Evolutionary conservation across 116 monocot genomes (phyloP), one percentile per base, ranked within the genome.

Genomic region (Trichopus zeylanicus): DNA sequence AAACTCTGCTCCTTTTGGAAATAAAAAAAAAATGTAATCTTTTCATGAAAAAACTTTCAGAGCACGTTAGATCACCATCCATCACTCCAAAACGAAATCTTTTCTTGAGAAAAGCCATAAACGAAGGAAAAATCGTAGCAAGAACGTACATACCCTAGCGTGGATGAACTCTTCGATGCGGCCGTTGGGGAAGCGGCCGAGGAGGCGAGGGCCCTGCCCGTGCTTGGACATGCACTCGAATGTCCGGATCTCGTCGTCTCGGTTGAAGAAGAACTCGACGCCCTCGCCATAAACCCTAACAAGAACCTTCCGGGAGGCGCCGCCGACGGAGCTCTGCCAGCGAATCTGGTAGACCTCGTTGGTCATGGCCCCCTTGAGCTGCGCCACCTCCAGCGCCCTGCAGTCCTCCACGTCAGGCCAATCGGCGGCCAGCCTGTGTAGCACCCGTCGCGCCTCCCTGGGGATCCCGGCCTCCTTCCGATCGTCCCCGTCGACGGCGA

Each of bases 81-180:
- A n/a, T n/a, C n/a, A n/a, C n/a, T n/a, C n/a, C n/a, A n/a, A n/a
- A n/a, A n/a, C n/a, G n/a, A n/a, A n/a, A n/a, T n/a, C n/a, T n/a
- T n/a, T n/a, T n/a, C n/a, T n/a, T n/a, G n/a, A n/a, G n/a, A n/a
- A n/a, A n/a, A n/a, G n/a, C n/a, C n/a, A n/a, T n/a, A n/a, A n/a
- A n/a, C 4, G 8, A 33, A 8, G 8, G 32, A 33, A 33, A 32
- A 13, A 29, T 30, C 4, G 37, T 7, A 0, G 18, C 24, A 39
- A 24, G 7, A 19, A 23, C n/a, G n/a, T 20, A 23, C 67, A 24
- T 78, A 91, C 98, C 71, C 91, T 79, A 29, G 98, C 91, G 37
- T 87, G 74, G 56, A 98, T 91, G 75, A 98, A 98, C 80, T 98
- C 98, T 67, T 98, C 98, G 13, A 98, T 66, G 7, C 98, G 78